Conservation (phyloP, 208 protist species). For the Ichthyophonus hoferi region DNA sequence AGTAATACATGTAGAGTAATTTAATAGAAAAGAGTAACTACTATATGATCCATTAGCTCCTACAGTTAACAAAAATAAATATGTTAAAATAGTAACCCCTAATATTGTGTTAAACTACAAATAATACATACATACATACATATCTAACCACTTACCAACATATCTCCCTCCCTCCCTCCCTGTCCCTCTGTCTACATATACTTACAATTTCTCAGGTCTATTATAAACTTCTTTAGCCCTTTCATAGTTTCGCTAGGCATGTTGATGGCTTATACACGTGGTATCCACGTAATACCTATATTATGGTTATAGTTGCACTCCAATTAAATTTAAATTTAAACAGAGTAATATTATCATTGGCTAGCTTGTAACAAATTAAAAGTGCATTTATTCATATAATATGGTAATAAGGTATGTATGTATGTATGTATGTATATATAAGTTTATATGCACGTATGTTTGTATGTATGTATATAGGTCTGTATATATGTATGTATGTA, state of each 20-base stretch:
- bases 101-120: background rate
- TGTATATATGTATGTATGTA: background rate
- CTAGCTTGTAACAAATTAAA: background rate
- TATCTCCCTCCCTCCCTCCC: background rate
- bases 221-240: background rate
- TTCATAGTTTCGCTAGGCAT: background rate
- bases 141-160: background rate
- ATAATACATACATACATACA: background rate
- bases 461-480: background rate
- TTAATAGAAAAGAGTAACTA: too few relatives aligned
- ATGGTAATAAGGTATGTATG: background rate
- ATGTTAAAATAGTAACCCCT: background rate
- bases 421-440: background rate
- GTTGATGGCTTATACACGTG: too few relatives aligned
- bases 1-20: too few relatives aligned
- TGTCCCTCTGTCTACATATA: background rate
- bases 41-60: background rate
- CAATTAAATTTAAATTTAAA: too few relatives aligned
- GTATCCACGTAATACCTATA: too few relatives aligned
- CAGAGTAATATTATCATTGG: too few relatives aligned
- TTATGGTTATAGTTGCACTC: background rate
- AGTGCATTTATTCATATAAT: background rate
- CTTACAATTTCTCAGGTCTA: background rate
- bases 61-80: background rate
- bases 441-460: background rate